These are phyloP conservation scores for Apophysomyces sp. DNA, from an alignment of 371 early-diverging fungal genomes.

Conservation along the genomic window DNA sequence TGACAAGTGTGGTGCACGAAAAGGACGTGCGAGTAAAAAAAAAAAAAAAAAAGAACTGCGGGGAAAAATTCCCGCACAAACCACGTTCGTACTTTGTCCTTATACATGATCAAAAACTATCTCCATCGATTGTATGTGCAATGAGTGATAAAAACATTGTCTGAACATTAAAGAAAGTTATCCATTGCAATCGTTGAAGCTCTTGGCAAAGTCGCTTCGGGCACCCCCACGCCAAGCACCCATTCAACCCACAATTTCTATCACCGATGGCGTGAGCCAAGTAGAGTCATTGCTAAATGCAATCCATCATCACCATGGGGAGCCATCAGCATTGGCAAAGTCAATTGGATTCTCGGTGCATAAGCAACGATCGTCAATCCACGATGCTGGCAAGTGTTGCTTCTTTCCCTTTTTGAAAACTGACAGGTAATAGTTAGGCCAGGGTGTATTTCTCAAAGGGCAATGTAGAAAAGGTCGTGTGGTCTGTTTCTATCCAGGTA, in stretches of 20 bases:
- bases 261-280: background rate
- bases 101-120: background rate
- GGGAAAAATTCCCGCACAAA: background rate
- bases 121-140: background rate
- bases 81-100: background rate
- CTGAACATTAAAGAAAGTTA: background rate
- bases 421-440: background rate
- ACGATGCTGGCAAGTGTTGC: slow-evolving; percentile 3
- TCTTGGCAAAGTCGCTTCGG: slow-evolving; percentile 8
- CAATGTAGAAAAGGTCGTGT: slow-evolving; percentile 13
- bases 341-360: slow-evolving; percentile 1
- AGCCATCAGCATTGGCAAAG: background rate
- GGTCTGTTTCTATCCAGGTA: slow-evolving; percentile 38
- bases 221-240: slow-evolving; percentile 1
- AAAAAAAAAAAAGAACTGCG: too few relatives aligned
- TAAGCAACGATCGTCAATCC: slow-evolving; percentile 3
- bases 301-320: background rate
- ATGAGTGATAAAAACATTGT: background rate
- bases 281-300: background rate
- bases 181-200: slow-evolving; percentile 10
- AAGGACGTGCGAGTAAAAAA: too few relatives aligned
- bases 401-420: too few relatives aligned
- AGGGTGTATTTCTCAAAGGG: slow-evolving; percentile 31
- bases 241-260: background rate
- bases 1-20: too few relatives aligned